A percentile compares a stretch with the other conserved stretches of the same genome.
Evolutionary conservation across 768 basidiomycete species (phyloP).

Genomic region (Termitomyces eurrhizus): DNA sequence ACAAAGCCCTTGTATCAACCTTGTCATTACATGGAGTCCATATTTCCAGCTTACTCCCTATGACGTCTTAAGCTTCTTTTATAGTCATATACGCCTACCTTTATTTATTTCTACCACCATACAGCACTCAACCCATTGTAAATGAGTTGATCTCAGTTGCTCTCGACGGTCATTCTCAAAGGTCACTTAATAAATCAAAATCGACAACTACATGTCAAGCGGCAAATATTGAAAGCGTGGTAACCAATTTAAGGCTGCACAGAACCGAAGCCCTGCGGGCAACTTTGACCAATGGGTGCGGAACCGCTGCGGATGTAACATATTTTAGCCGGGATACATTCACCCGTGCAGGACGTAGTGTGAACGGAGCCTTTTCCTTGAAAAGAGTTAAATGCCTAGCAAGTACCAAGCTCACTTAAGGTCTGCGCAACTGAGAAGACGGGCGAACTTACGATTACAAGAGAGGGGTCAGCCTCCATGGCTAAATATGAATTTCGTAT

Average conservation of each 20-base stretch:
- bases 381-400: conserved; percentile 59
- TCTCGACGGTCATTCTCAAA: not conserved
- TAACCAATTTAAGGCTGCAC: conserved; percentile 24
- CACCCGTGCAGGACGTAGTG: conserved; percentile 51
- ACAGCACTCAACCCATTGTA: too few species aligned
- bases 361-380: conserved; percentile 68
- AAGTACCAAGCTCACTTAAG: not conserved
- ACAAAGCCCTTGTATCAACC: too few species aligned
- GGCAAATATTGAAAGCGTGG: not conserved
- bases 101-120: too few species aligned
- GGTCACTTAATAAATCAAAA: not conserved
- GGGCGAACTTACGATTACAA: conserved; percentile 48
- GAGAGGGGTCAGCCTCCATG: conserved; percentile 51
- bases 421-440: conserved; percentile 13
- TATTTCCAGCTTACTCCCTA: too few species aligned
- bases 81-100: too few species aligned
- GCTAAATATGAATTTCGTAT: conserved; percentile 28
- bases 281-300: conserved; percentile 56
- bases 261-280: conserved; percentile 60
- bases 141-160: too few species aligned
- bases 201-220: not conserved
- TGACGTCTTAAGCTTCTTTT: too few species aligned
- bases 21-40: too few species aligned
- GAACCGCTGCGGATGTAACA: conserved; percentile 80
- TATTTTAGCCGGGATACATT: conserved; percentile 63